phyloP scores from a whole-genome alignment of 805 yeast species.

The Saccharomyces mikatae region DNA sequence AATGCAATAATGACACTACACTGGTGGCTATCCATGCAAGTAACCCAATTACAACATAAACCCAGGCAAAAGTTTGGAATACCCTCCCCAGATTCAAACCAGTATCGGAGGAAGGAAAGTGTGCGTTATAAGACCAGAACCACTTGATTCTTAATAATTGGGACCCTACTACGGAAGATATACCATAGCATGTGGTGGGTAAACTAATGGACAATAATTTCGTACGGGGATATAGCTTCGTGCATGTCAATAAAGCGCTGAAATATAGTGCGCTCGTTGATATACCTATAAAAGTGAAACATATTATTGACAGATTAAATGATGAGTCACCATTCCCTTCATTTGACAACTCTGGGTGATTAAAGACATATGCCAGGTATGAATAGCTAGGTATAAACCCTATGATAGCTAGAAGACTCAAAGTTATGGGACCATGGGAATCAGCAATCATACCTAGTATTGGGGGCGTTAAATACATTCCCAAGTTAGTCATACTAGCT shows the following conservation, averaged over 20 bases:
- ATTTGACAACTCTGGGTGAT: conserved; percentile 11
- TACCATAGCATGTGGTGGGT: conserved; percentile 84
- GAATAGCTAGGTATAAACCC: conserved; percentile 64
- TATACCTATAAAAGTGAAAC: conserved; percentile 55
- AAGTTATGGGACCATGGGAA: conserved; percentile 69
- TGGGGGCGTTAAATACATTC: conserved; percentile 81
- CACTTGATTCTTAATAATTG: conserved; percentile 42
- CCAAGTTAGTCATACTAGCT: conserved; percentile 65
- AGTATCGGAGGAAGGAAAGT: conserved; percentile 1
- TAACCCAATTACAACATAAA: conserved; percentile 50
- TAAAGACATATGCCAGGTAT: conserved; percentile 37
- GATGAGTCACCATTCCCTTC: conserved; percentile 10
- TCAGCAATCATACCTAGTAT: conserved; percentile 75
- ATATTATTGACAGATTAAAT: conserved; percentile 35
- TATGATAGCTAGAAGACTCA: conserved; percentile 53
- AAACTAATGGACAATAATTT: conserved; percentile 78
- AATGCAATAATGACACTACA: conserved; percentile 47
- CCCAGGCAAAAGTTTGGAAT: conserved; percentile 42
- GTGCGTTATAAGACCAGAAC: conserved; percentile 29
- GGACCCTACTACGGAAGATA: conserved; percentile 69
- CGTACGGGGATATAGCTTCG: conserved; percentile 68
- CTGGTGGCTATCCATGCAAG: conserved; percentile 59
- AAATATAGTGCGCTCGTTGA: conserved; percentile 71
- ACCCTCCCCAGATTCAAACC: conserved; percentile 42
- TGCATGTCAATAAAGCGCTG: conserved; percentile 68